phyloP scores from a whole-genome alignment of 495 filamentous ascomycete species.

The Penicillium ochrochloron region DNA sequence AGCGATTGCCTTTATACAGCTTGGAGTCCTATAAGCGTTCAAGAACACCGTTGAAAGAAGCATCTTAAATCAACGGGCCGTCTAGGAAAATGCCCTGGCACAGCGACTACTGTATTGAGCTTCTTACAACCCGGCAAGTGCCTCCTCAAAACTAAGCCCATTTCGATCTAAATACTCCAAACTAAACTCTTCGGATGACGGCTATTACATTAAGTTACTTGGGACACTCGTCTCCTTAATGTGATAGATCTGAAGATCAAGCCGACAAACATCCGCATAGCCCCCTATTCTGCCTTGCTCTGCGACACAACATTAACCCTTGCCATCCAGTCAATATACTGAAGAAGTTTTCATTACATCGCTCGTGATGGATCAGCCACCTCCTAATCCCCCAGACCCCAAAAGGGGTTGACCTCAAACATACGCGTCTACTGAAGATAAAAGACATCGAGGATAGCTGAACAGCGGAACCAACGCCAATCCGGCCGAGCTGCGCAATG shows the following conservation, averaged over 20 bases:
- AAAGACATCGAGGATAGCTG: neutral
- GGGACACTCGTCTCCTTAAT: neutral
- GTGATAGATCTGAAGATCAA: neutral
- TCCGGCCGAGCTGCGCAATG: neutral
- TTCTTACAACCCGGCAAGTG: no score
- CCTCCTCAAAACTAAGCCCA: neutral
- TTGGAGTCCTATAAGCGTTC: no score
- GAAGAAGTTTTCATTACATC: neutral
- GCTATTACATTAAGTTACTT: neutral
- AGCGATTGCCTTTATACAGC: no score
- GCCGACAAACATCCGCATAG: neutral
- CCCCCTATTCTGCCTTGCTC: neutral
- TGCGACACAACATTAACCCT: neutral
- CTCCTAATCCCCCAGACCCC: neutral
- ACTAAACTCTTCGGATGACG: slow-evolving; percentile 4
- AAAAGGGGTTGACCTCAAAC: neutral
- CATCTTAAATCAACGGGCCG: no score
- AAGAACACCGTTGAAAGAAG: no score
- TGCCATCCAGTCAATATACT: neutral
- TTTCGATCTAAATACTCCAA: slow-evolving; percentile 2
- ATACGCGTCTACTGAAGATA: neutral
- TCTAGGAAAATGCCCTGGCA: no score
- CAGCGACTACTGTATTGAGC: no score
- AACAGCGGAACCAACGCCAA: neutral
- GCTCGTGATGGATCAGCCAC: neutral